Evolutionary conservation across 768 basidiomycete species (phyloP), one percentile per base, ranked within the genome.

Genomic region (Auricularia cornea): DNA sequence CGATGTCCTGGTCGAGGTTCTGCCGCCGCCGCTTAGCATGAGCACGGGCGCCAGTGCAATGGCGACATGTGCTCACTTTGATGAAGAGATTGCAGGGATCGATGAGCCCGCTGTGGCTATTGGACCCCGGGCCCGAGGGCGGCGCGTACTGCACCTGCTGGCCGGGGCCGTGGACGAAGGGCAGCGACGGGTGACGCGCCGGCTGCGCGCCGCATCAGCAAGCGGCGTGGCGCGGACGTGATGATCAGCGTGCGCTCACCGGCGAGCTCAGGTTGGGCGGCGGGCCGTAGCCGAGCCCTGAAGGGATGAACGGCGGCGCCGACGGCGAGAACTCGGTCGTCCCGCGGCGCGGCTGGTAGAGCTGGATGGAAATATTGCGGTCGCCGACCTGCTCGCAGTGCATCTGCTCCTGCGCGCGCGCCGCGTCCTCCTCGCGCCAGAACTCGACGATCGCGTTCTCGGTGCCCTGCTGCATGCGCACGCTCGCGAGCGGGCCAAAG

Each of bases 71-170:
- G 29, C 30, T 51, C 63, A 90, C 89, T 80, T 92, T 92, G 81
- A 89, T 91, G 74, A 94, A 94, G 57, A 94, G 75, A 71, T 93
- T 93, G 79, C 91, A 94, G 0, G 92, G 92, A 73, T 93, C 92
- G 65, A 93, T 92, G 30, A 94, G 79, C 23, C 92, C 92, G 66
- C 90, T 92, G 70, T 92, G 89, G 70, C 90, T 92, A 61, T 68
- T 83, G 38, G 89, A 86, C n/a, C 90, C 90, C 41, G 89, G 90
- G 3, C 91, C 91, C 23, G 67, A 65, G 57, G 82, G 60, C 16
- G 92, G 92, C 1, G 92, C 91, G 8, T 87, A 80, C 72, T 94
- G 91, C 35, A 94, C 90, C 72, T 93, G 92, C 71, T 94, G 92
- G 3, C 92, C 92, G 12, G 92, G 92, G 11, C 92, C 92, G 72